Percentiles rank a stretch among this genome's conserved stretches.
These are phyloP conservation scores for Calonectria hongkongensis DNA, from an alignment of 2,329 filamentous ascomycete genomes.

Conservation along the genomic window DNA sequence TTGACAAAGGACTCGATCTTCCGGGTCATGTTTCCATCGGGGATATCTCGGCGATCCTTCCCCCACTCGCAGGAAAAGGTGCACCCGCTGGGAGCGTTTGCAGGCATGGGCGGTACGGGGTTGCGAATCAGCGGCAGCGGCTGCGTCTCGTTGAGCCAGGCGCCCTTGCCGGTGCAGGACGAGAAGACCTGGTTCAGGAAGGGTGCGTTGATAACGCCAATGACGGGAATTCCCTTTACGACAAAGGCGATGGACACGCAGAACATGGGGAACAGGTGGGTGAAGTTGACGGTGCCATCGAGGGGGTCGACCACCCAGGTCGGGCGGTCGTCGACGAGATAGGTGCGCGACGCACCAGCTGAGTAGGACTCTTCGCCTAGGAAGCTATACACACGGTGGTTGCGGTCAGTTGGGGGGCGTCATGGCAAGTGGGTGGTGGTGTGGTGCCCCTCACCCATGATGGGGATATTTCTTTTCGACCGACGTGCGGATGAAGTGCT, in stretches of 20 bases:
- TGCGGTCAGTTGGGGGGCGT: slow-evolving; percentile 23
- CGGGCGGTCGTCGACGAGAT: slow-evolving; percentile 77
- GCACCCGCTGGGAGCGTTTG: slow-evolving; percentile 79
- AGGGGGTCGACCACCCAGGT: slow-evolving; percentile 88
- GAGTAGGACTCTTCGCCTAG: slow-evolving; percentile 87
- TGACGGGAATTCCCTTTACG: slow-evolving; percentile 74
- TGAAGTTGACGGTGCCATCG: slow-evolving; percentile 88
- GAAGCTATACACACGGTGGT: slow-evolving; percentile 69
- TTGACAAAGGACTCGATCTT: slow-evolving; percentile 86
- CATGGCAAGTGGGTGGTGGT: neutral
- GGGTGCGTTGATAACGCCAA: slow-evolving; percentile 84
- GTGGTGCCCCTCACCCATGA: slow-evolving; percentile 73
- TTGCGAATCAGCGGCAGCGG: slow-evolving; percentile 78
- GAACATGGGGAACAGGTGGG: slow-evolving; percentile 87
- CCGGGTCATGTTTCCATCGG: slow-evolving; percentile 80
- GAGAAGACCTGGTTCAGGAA: slow-evolving; percentile 82
- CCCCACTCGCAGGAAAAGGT: slow-evolving; percentile 88
- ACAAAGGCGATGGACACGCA: slow-evolving; percentile 86
- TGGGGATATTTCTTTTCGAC: slow-evolving; percentile 77
- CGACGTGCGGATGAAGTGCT: slow-evolving; percentile 79
- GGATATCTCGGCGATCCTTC: slow-evolving; percentile 81
- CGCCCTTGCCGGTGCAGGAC: slow-evolving; percentile 78
- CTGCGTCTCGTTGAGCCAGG: slow-evolving; percentile 80
- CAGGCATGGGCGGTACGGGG: slow-evolving; percentile 78
- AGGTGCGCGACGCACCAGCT: slow-evolving; percentile 79